A percentile compares a stretch with the other conserved stretches of the same genome.
Evolutionary conservation across 1,284 basidiomycete genomes (phyloP).

Genomic region (Melampsora americana): DNA sequence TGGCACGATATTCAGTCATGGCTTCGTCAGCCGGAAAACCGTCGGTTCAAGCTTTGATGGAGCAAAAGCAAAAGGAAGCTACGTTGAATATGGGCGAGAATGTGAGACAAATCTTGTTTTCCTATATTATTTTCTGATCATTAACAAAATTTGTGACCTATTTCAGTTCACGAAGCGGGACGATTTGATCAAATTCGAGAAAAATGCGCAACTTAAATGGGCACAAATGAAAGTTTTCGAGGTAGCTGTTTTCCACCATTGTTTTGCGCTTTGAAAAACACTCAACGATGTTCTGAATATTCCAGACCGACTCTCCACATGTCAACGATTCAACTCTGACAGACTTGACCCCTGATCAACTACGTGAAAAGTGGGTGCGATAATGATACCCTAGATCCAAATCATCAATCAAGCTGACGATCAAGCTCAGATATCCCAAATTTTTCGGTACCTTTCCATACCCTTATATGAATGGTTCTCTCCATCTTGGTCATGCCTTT

Average conservation of each 20-base stretch:
- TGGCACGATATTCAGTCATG: slow-evolving; percentile 2
- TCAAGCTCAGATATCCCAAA: slow-evolving; percentile 39
- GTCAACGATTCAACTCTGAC: slow-evolving; percentile 20
- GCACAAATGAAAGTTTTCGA: slow-evolving; percentile 10
- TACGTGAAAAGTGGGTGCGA: slow-evolving; percentile 29
- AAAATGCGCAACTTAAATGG: slow-evolving; percentile 39
- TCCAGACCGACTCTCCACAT: slow-evolving; percentile 37
- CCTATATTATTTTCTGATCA: no score
- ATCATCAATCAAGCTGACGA: neutral
- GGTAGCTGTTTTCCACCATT: slow-evolving; percentile 11
- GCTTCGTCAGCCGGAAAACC: neutral
- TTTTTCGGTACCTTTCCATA: slow-evolving; percentile 47
- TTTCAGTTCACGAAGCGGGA: slow-evolving; percentile 37
- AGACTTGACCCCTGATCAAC: slow-evolving; percentile 28
- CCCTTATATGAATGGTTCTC: slow-evolving; percentile 92
- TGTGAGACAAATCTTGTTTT: neutral
- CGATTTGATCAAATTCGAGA: slow-evolving; percentile 34
- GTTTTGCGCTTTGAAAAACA: neutral
- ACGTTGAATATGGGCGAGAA: slow-evolving; percentile 35
- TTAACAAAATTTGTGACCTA: neutral
- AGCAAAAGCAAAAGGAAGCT: slow-evolving; percentile 35
- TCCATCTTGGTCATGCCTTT: slow-evolving; percentile 97
- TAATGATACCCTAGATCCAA: neutral
- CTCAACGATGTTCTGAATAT: neutral
- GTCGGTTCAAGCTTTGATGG: slow-evolving; percentile 38